Base-by-base conservation (phyloP, 345 rosid species). In the Orychophragmus violaceus region DNA sequence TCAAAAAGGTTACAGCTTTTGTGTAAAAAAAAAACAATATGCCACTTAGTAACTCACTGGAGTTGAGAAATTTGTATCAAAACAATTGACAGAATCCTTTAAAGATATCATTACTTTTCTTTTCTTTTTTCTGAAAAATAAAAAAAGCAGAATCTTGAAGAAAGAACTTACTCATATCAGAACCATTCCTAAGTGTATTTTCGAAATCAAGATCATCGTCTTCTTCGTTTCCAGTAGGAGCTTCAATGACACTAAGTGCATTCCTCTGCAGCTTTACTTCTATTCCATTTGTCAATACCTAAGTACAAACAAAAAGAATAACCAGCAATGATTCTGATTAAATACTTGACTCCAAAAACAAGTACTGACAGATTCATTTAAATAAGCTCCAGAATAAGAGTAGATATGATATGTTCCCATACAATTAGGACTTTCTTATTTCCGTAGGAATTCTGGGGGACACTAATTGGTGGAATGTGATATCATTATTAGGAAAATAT, bases 251-350 rank as follows among this genome's bases (percentile, higher is more conserved):
- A 64, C 97, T 90, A 12, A 94, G 99, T 0, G 99, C 99, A 83
- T 94, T 94, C 72, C 99, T 82, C 83, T 94, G 99, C 51, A 94
- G 82, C 78, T 94, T 94, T 33, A 94, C 99, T 81, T 94, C 99
- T 24, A 90, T 90, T 29, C 99, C 99, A 75, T 94, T 94, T 0
- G 99, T 94, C 57, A 94, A 86, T 45, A 94, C 99, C 99, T 94
- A 60, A 25, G 67, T 19, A 59, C 2, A 29, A 37, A 8, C 14
- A 19, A 33, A 66, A 57, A 17, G 5, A 41, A n/a, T n/a, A n/a
- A 42, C 32, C 18, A 71, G 12, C 24, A 66, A 59, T 50, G 45
- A 53, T 53, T 45, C 41, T 0, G 50, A 11, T 72, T 50, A 50
- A 30, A 14, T 73, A 53, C 5, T 22, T 8, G 46, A 68, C 69